These are phyloP conservation scores for Pseudozyma flocculosa DNA, from an alignment of 1,284 basidiomycete genomes.

Conservation along the genomic window DNA sequence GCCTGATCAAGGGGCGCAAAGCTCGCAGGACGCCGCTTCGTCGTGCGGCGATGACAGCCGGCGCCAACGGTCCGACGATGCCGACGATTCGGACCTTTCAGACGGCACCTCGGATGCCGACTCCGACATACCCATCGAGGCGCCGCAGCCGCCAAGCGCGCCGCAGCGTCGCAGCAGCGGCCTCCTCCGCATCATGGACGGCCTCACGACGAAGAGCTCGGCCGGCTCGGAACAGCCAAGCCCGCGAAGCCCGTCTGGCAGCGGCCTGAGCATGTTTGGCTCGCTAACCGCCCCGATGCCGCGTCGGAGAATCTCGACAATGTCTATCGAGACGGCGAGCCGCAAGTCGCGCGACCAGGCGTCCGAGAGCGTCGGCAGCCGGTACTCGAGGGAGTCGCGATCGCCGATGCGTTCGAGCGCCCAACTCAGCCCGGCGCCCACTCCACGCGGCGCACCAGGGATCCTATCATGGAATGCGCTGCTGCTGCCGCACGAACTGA, in stretches of 20 bases:
- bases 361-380: neutral
- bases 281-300: neutral
- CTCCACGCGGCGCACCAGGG: neutral
- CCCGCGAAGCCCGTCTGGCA: no score
- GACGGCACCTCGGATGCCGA: slow-evolving; percentile 10
- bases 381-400: neutral
- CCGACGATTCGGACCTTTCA: slow-evolving; percentile 22
- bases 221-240: neutral
- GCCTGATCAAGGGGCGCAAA: slow-evolving; percentile 24
- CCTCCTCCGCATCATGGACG: neutral
- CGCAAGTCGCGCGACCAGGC: neutral
- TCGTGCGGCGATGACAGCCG: neutral
- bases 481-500: slow-evolving; percentile 44
- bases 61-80: slow-evolving; percentile 8
- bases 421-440: neutral
- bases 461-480: slow-evolving; percentile 29
- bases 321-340: slow-evolving; percentile 15
- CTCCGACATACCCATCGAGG: neutral
- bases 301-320: slow-evolving; percentile 16
- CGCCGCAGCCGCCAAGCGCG: neutral
- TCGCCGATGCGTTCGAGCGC: neutral
- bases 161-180: neutral
- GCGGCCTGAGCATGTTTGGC: no score
- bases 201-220: neutral
- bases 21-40: slow-evolving; percentile 9